Conservation (phyloP, 2,329 filamentous ascomycete species). For the Ceratocystis harringtonii region DNA sequence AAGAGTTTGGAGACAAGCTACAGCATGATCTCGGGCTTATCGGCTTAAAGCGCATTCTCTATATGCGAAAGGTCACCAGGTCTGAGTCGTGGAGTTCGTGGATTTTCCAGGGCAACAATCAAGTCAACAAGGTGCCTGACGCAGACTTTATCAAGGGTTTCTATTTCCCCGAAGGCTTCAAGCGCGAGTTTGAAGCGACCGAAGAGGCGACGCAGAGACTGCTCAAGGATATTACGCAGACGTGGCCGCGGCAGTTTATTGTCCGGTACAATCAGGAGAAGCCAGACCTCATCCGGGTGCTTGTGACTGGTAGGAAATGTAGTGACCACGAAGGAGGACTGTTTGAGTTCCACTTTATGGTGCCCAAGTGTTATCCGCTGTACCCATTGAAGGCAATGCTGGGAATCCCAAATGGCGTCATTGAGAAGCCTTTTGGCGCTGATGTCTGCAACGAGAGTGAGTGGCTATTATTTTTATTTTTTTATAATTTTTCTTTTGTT, state of each 20-base stretch:
- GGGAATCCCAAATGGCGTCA: conserved; percentile 2
- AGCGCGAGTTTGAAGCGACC: conserved; percentile 1
- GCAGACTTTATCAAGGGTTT: not conserved
- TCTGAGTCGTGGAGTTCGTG: conserved; percentile 1
- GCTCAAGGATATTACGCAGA: conserved; percentile 1
- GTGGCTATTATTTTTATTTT: not conserved
- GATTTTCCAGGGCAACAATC: conserved; percentile 4
- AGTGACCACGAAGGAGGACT: not conserved
- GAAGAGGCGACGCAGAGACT: not conserved
- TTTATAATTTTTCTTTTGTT: too few relatives aligned
- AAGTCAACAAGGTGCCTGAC: not conserved
- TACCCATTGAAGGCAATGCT: not conserved
- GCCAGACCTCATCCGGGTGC: not conserved
- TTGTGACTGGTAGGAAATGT: not conserved
- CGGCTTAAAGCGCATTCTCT: not conserved
- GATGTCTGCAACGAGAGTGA: conserved; percentile 3
- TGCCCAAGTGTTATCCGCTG: not conserved
- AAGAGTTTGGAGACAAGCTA: not conserved
- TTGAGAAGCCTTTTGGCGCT: conserved; percentile 1
- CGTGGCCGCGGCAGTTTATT: conserved; percentile 3
- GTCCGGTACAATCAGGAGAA: not conserved
- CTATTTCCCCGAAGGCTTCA: not conserved
- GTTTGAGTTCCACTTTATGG: conserved; percentile 6
- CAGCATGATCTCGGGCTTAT: conserved; percentile 2
- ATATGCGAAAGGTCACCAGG: not conserved